Percentiles rank a stretch among this genome's conserved stretches.
phyloP scores from a whole-genome alignment of 2,329 filamentous ascomycete genomes.

The Seiridium cupressi region DNA sequence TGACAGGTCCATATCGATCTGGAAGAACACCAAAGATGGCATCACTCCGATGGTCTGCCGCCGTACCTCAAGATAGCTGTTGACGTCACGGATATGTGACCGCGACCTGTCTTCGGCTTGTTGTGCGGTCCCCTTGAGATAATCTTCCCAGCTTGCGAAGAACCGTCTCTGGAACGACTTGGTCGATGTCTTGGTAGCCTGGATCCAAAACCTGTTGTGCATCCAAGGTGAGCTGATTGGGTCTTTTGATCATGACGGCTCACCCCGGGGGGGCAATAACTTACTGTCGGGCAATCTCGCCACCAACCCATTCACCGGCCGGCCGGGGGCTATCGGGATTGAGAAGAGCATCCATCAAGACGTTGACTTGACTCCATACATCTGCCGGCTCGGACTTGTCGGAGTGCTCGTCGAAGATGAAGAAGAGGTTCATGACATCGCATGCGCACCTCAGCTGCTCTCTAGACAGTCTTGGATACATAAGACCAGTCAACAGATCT shows the following conservation, averaged over 20 bases:
- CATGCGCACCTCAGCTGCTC: slow-evolving; percentile 15
- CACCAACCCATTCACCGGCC: slow-evolving; percentile 14
- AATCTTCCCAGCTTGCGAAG: slow-evolving; percentile 17
- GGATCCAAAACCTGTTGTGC: slow-evolving; percentile 21
- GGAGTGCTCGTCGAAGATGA: slow-evolving; percentile 18
- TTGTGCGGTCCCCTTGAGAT: slow-evolving; percentile 19
- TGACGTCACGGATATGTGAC: slow-evolving; percentile 15
- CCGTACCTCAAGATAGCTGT: slow-evolving; percentile 22
- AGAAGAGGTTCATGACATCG: slow-evolving; percentile 18
- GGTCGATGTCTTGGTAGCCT: slow-evolving; percentile 13
- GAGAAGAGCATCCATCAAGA: slow-evolving; percentile 11
- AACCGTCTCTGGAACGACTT: slow-evolving; percentile 20
- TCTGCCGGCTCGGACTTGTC: slow-evolving; percentile 12
- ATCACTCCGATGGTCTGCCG: slow-evolving; percentile 20
- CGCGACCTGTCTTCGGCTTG: slow-evolving; percentile 20
- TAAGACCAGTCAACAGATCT: slow-evolving; percentile 14
- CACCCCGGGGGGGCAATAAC: not conserved
- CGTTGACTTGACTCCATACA: slow-evolving; percentile 11
- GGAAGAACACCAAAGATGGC: slow-evolving; percentile 20
- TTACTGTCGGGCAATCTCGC: slow-evolving; percentile 20
- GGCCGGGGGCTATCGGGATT: slow-evolving; percentile 12
- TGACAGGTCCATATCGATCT: slow-evolving; percentile 21
- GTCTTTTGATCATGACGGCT: not conserved
- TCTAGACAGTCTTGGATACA: slow-evolving; percentile 10
- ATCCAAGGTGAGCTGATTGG: not conserved